These are phyloP conservation scores for Onygena corvina DNA, from an alignment of 2,329 filamentous ascomycete genomes.

Conservation along the genomic window DNA sequence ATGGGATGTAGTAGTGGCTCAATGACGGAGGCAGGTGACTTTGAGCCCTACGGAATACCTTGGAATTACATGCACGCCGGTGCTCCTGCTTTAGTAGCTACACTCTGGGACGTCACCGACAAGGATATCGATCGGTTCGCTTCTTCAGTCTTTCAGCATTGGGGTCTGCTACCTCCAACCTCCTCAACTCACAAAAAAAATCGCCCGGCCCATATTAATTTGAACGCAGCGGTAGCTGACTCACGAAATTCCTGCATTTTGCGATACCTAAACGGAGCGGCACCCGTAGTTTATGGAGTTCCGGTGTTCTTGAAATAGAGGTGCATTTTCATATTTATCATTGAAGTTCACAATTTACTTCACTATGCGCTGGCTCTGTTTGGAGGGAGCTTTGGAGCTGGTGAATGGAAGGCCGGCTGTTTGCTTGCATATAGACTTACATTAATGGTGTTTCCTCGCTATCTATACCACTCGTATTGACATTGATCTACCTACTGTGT, in stretches of 20 bases:
- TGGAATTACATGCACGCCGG: constrained; percentile 87
- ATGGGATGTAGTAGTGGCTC: constrained; percentile 90
- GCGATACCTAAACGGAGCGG: constrained; percentile 83
- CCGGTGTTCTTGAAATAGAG: constrained; percentile 60
- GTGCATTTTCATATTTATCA: background rate
- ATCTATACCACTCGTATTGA: background rate
- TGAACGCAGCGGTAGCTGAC: constrained; percentile 64
- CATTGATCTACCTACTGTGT: background rate
- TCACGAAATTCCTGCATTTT: constrained; percentile 72
- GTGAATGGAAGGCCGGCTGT: background rate
- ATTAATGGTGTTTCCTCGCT: background rate
- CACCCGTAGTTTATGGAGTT: constrained; percentile 88
- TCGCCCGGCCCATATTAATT: background rate
- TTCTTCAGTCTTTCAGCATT: constrained; percentile 63
- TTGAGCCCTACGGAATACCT: constrained; percentile 81
- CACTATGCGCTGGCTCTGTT: too few relatives aligned
- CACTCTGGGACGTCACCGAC: constrained; percentile 96
- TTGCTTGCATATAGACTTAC: background rate
- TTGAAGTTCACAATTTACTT: too few relatives aligned
- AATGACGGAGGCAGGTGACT: constrained; percentile 68
- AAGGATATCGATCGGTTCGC: constrained; percentile 93
- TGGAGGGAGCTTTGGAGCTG: background rate
- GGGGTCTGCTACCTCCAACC: constrained; percentile 55
- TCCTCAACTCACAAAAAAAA: background rate
- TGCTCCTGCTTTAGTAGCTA: constrained; percentile 74